phyloP scores from a whole-genome alignment of 768 basidiomycete species.

The Macrolepiota dolichaula region DNA sequence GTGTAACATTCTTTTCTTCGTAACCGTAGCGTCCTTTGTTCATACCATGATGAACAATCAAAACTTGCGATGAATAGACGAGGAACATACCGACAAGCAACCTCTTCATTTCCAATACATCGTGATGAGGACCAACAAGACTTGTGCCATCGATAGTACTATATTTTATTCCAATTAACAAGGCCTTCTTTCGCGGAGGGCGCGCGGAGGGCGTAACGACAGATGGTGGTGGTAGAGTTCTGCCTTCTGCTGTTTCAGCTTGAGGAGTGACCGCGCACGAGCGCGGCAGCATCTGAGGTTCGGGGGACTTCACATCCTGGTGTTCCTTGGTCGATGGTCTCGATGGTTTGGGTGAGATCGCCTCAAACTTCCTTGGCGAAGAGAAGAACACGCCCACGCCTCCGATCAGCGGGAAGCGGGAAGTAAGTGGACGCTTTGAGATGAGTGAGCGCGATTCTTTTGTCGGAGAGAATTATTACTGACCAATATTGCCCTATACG shows the following conservation, averaged over 20 bases:
- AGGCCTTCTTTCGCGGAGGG: constrained; percentile 24
- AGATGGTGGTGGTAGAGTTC: not conserved
- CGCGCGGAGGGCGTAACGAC: too few species aligned
- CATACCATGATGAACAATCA: not conserved
- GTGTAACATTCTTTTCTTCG: constrained; percentile 31
- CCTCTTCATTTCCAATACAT: constrained; percentile 29
- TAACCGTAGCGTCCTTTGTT: constrained; percentile 31
- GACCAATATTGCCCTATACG: not conserved
- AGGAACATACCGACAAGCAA: constrained; percentile 32
- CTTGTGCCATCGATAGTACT: constrained; percentile 14
- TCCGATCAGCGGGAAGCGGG: not conserved
- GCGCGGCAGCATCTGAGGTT: not conserved
- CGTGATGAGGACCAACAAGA: constrained; percentile 34
- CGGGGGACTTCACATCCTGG: not conserved
- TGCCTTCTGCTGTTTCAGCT: not conserved
- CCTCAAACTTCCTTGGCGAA: not conserved
- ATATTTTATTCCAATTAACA: constrained; percentile 35
- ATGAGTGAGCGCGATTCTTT: not conserved
- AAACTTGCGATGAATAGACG: not conserved
- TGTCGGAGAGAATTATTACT: not conserved
- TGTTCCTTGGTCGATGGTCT: not conserved
- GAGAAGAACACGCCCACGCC: not conserved
- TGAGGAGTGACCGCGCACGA: not conserved
- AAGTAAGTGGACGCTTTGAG: not conserved
- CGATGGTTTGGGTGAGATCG: not conserved